Evolutionary conservation across 1,284 basidiomycete genomes (phyloP), one percentile per base, ranked within the genome.

Genomic region (Crucibulum parvulum): DNA sequence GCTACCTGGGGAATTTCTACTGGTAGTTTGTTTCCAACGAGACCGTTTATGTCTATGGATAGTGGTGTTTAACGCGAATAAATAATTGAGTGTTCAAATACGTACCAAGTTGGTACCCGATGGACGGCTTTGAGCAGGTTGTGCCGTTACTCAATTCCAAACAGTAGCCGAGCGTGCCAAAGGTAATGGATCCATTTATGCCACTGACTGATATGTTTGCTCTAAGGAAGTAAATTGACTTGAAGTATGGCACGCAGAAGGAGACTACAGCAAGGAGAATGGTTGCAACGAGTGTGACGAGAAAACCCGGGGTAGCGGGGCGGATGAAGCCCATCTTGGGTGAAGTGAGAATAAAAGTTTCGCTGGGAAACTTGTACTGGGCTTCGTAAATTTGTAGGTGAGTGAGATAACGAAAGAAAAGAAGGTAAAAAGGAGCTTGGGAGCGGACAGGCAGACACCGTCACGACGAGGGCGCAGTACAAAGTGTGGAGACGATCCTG

Each of bases 161-260:
- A 71, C 95, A 97, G 68, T 94, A 97, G 0, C 95, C 95, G 48
- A 96, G 75, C 0, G 92, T 93, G 1, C 95, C 95, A 69, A 97
- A 91, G 0, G 86, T 91, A 47, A 95, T 84, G 2, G 81, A 78
- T 15, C 92, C 93, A 51, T 76, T 81, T 48, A 83, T 72, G 24
- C 81, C 78, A 35, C 81, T 76, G 6, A 78, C 75, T 1, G 79
- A 68, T 58, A 93, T 84, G 1, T 77, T 84, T 1, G 93, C 95
- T 70, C 90, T 87, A 70, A 96, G 87, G 75, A 96, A 96, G 78
- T 85, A 95, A 41, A 96, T 77, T 2, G 89, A 89, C 75, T 93
- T 95, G 79, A 96, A 82, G 70, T 88, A 85, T 0, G 95, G 95
- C 7, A 94, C 93, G 63, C 89, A 92, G 80, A 96, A 96, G 18